These are phyloP conservation scores for Pyrus hybrid DNA, from an alignment of 331 rosid genomes.

Conservation along the genomic window DNA sequence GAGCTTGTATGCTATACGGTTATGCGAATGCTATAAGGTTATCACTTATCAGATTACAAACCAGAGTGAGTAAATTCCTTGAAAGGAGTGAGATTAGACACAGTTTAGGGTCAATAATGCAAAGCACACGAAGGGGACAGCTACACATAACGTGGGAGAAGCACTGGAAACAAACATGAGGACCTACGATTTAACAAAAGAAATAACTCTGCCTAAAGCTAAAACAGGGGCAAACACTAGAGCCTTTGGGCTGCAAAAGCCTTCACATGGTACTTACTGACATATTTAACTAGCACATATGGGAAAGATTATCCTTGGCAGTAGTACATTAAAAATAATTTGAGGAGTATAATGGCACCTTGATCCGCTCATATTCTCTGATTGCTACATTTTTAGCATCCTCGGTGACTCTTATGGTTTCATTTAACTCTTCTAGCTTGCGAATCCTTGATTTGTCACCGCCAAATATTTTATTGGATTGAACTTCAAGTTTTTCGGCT, in stretches of 20 bases:
- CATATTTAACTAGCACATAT: not conserved
- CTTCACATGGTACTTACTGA: not conserved
- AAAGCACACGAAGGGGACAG: too few relatives aligned
- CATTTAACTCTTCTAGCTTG: constrained; percentile 69
- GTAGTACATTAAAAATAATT: not conserved
- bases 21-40: not conserved
- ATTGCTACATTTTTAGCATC: constrained; percentile 63
- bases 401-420: constrained; percentile 60
- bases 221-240: not conserved
- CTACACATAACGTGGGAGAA: not conserved
- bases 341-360: constrained; percentile 30
- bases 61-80: not conserved
- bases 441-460: constrained; percentile 58
- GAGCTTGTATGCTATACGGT: not conserved
- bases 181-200: not conserved
- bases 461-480: constrained; percentile 76
- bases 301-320: not conserved
- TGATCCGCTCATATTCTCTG: constrained; percentile 74
- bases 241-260: not conserved
- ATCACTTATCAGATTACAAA: not conserved
- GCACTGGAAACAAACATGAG: not conserved
- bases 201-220: not conserved
- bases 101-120: not conserved
- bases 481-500: constrained; percentile 72
- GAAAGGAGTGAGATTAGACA: not conserved